Evolutionary conservation across 805 yeast species (phyloP), one percentile per base, ranked within the genome.

Genomic region (Kluyveromyces lactis): DNA sequence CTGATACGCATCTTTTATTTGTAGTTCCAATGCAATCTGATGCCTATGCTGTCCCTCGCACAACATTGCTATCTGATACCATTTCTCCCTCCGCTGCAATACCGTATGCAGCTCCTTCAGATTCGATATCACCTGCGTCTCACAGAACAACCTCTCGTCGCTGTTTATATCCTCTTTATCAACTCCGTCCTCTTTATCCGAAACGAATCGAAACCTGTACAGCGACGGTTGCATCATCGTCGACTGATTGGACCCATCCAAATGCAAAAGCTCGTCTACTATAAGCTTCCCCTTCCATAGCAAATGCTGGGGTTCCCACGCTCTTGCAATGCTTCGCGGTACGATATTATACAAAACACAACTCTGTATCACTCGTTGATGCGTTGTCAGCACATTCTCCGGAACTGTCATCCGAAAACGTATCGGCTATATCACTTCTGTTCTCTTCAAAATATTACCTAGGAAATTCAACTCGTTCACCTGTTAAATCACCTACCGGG

Each of bases 1-100:
- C 29, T 54, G 51, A 16, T 16, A 24, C 8, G 38, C 26, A 29
- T 47, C 46, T 18, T 36, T 36, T 19, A 55, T 41, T 28, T 40
- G 43, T 30, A 55, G 37, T 34, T 51, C 53, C 34, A 55, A 36
- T 18, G 53, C 46, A 17, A 55, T 42, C 31, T 42, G 39, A 10
- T 26, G 19, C 30, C 30, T 24, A 3, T 26, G 18, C 18, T 42
- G 35, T 18, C 41, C 45, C 18, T 42, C 39, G 41, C 52, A 48
- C 24, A 45, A 43, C 52, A 51, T 47, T 38, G 41, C 41, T 5
- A 50, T 34, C 30, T 47, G 43, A 40, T 33, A 49, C 33, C 44
- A 40, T 12, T 38, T 33, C n/a, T 33, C 46, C 43, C 46, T 41
- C 26, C 42, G 43, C 16, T 43, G 41, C 4, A 53, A 37, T 15